Evolutionary conservation across 805 yeast genomes (phyloP), one percentile per base, ranked within the genome.

Genomic region (Ascoidea tarda): DNA sequence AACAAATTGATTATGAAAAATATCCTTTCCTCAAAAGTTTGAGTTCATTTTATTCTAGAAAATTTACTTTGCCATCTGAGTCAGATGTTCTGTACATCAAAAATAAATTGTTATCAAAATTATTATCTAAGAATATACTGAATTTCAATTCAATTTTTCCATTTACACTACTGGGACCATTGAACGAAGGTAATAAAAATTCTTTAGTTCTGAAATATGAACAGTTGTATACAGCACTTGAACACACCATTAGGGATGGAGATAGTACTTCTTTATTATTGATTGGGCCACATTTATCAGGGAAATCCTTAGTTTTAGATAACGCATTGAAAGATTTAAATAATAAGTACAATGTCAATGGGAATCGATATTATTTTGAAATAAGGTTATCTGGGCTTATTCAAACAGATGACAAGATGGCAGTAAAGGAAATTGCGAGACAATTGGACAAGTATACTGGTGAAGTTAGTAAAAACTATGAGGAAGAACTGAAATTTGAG

Each of bases 191-290:
- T 32, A 53, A 60, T 10, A 45, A 38, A 44, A 52, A 56, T 45
- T 54, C 58, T 2, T 46, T 54, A 21, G 21, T 46, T 16, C 54
- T 53, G 3, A 67, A 64, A 49, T 70, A 70, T 55, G 55, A 67
- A 1, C 84, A 84, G 56, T 62, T 90, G 1, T 77, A 75, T 55
- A 67, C 69, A 10, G 63, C 87, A 58, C 62, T 90, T 50, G 78
- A 78, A 50, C 81, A 80, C 55, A 82, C 95, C 0, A 73, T 89
- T 1, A 68, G 70, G 31, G 78, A 78, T 55, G 74, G 77, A 33
- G 93, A 88, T 56, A 90, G 95, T 5, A 88, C 87, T 62, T 91
- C 97, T 2, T 78, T 82, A 10, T 68, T 91, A 5, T 54, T 91
- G 1, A 73, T 89, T 48, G 98, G 98, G 0, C 87, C 96, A 0